Evolutionary conservation across 192 early-diverging fungal species (phyloP).

Genomic region (Nowakowskiella sp.): DNA sequence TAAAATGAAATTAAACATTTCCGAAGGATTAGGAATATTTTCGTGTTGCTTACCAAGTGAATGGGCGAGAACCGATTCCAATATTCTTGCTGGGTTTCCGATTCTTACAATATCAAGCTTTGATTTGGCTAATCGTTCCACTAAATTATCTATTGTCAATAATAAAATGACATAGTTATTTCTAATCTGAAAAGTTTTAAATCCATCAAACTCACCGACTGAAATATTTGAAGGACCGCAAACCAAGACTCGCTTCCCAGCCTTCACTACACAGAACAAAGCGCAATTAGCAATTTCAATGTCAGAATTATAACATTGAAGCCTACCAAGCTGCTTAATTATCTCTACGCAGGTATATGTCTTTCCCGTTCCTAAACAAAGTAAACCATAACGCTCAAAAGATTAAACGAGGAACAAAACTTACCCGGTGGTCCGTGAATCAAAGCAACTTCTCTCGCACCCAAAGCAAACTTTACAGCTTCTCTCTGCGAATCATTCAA

Average conservation of each 20-base stretch:
- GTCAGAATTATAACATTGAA: too few relatives aligned
- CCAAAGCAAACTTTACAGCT: constrained; percentile 58
- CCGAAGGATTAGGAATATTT: not conserved
- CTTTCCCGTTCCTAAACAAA: constrained; percentile 60
- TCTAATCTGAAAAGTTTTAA: too few relatives aligned
- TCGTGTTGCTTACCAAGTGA: constrained; percentile 46
- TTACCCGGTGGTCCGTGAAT: constrained; percentile 79
- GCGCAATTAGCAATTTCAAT: not conserved
- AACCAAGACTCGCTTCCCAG: constrained; percentile 62
- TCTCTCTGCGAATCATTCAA: constrained; percentile 64
- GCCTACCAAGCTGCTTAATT: constrained; percentile 61
- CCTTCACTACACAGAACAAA: constrained; percentile 13
- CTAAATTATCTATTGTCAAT: constrained; percentile 62
- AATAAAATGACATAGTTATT: too few relatives aligned
- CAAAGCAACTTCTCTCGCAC: constrained; percentile 57
- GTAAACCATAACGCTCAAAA: constrained; percentile 1
- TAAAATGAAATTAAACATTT: not conserved
- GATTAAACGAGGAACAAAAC: not conserved
- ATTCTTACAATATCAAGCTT: constrained; percentile 63
- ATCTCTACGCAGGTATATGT: constrained; percentile 83
- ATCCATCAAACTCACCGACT: constrained; percentile 52
- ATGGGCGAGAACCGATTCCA: constrained; percentile 56
- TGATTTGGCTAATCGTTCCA: constrained; percentile 61
- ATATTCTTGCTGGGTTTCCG: constrained; percentile 78
- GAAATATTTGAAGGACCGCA: constrained; percentile 87